phyloP scores from a whole-genome alignment of 108 stramenopile species.

The Craspedostauros australis region DNA sequence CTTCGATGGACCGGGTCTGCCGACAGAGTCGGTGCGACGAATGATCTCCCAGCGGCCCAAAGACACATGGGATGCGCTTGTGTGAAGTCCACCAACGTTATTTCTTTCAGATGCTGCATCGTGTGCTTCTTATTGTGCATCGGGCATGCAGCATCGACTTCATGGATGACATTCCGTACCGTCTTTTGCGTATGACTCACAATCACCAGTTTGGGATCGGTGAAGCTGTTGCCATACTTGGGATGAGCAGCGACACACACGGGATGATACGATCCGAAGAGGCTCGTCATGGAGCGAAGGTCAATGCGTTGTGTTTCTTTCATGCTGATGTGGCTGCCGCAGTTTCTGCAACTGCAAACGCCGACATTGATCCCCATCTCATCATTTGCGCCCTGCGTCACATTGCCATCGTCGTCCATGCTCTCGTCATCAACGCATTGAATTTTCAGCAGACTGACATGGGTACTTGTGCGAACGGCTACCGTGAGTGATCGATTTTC shows the following conservation, averaged over 20 bases:
- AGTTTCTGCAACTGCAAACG: slow-evolving; percentile 26
- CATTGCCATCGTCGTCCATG: background rate
- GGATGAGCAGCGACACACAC: slow-evolving; percentile 43
- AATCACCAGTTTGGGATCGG: slow-evolving; percentile 44
- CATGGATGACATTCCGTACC: slow-evolving; percentile 23
- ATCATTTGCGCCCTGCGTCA: background rate
- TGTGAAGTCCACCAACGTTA: slow-evolving; percentile 37
- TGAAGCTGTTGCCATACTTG: slow-evolving; percentile 38
- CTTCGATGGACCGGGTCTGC: background rate
- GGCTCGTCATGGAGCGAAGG: slow-evolving; percentile 23
- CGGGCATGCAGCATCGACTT: background rate
- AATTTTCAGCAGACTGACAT: slow-evolving; percentile 29
- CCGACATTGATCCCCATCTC: background rate
- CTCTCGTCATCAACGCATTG: slow-evolving; percentile 1
- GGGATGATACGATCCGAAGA: slow-evolving; percentile 43
- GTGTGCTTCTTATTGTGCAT: slow-evolving; percentile 14
- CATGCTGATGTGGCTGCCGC: slow-evolving; percentile 25
- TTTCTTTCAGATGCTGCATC: slow-evolving; percentile 30
- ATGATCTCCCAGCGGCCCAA: slow-evolving; percentile 40
- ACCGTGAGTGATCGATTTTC: slow-evolving; percentile 11
- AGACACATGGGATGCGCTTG: slow-evolving; percentile 48
- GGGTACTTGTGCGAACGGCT: slow-evolving; percentile 34
- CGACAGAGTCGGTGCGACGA: slow-evolving; percentile 33
- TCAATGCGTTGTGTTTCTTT: slow-evolving; percentile 46
- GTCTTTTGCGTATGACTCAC: slow-evolving; percentile 10